Evolutionary conservation across 257 asterid species (phyloP), one percentile per base, ranked within the genome.

Genomic region (Primulina huaijiensis): DNA sequence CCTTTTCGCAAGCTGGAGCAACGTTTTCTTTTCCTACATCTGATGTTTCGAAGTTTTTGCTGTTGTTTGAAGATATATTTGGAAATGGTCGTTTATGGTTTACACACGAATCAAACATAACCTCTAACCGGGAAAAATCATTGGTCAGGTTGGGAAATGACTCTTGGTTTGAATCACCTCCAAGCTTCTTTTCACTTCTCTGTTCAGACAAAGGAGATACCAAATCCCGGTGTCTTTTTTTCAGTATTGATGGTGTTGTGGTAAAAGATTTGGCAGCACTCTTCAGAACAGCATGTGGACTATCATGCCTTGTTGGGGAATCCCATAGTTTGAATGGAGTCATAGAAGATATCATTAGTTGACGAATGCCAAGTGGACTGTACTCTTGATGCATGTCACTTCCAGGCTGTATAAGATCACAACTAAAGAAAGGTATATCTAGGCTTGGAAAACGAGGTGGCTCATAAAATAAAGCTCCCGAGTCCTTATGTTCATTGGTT

Each of bases 301-400:
- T 89, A 69, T 75, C 83, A 68, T 93, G 90, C 79, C 92, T 78
- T 33, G 88, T 82, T n/a, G 97, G 97, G 25, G 97, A 93, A 77
- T 89, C 99, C 96, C 99, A 89, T 72, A 86, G 74, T 71, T 87
- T 90, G 69, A 76, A 81, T 60, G 98, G 96, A 55, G 92, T 81
- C 82, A 83, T 73, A 46, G 97, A 87, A 72, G 95, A 86, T 78
- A 82, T 80, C 97, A 91, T 86, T 82, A 93, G 82, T 82, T 90
- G 96, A 64, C 97, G 95, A 67, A 92, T 93, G 66, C 99, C 99
- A 62, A 93, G 90, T 67, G 99, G 99, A 72, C 99, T 93, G 80
- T 78, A 93, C 65, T 93, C 99, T 79, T 89, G 97, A 78, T 85
- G 89, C 87, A 86, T 80, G 69, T 89, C 97, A 76, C 79, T 75